These are phyloP conservation scores for Apiospora pterosperma DNA, from an alignment of 2,329 filamentous ascomycete genomes.

Conservation along the genomic window DNA sequence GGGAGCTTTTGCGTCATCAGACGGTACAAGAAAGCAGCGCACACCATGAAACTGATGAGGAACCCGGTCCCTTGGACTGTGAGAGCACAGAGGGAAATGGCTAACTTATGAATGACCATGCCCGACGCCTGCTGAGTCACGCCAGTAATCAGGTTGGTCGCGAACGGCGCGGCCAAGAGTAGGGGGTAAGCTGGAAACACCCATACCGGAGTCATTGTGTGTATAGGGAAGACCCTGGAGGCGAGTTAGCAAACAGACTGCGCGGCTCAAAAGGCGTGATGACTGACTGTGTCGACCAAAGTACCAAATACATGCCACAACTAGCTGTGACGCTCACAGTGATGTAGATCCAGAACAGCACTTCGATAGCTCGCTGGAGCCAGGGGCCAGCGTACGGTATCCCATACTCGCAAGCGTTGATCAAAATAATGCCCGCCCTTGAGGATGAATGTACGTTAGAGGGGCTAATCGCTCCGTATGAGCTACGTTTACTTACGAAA, in stretches of 20 bases:
- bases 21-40: conserved; percentile 78
- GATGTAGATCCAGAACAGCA: conserved; percentile 74
- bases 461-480: conserved; percentile 6
- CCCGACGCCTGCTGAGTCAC: conserved; percentile 25
- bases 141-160: conserved; percentile 51
- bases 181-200: conserved; percentile 84
- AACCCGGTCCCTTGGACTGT: conserved; percentile 53
- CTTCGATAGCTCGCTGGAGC: conserved; percentile 56
- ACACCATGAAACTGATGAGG: conserved; percentile 70
- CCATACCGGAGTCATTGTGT: conserved; percentile 84
- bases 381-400: conserved; percentile 58
- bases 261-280: neutral
- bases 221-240: conserved; percentile 57
- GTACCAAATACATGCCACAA: conserved; percentile 68
- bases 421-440: conserved; percentile 71
- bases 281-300: conserved; percentile 60
- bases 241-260: conserved; percentile 19
- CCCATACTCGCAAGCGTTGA: conserved; percentile 77
- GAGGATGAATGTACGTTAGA: neutral
- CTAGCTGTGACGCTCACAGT: conserved; percentile 65
- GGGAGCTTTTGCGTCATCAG: conserved; percentile 87
- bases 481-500: conserved; percentile 13
- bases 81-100: conserved; percentile 46
- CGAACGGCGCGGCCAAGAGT: conserved; percentile 72
- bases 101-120: conserved; percentile 35